phyloP scores from a whole-genome alignment of 495 filamentous ascomycete genomes.

The Penicillium subrubescens region DNA sequence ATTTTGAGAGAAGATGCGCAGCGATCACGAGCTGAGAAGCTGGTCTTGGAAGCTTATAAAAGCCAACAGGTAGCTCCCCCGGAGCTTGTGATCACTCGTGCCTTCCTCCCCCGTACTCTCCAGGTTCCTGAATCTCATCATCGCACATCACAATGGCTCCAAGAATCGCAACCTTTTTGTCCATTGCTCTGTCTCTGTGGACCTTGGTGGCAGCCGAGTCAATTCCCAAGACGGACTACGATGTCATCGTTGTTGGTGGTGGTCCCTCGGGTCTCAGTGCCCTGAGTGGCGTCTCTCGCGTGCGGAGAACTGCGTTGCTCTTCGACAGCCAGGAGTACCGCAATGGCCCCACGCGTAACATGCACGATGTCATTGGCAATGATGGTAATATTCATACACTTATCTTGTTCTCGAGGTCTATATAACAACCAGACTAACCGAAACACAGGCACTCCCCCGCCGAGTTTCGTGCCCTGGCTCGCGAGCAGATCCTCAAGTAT shows the following conservation, averaged over 20 bases:
- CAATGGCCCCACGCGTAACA: slow-evolving; percentile 54
- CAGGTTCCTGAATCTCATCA: background rate
- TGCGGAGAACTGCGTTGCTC: slow-evolving; percentile 51
- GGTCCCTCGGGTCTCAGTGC: slow-evolving; percentile 43
- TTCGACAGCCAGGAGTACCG: slow-evolving; percentile 60
- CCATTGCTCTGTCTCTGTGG: slow-evolving; percentile 24
- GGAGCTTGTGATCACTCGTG: background rate
- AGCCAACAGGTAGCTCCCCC: background rate
- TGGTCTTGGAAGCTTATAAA: background rate
- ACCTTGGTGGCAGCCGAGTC: slow-evolving; percentile 17
- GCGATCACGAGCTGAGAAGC: background rate
- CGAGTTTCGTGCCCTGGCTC: slow-evolving; percentile 53
- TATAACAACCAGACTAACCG: background rate
- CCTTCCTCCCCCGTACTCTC: background rate
- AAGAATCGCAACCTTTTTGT: slow-evolving; percentile 16
- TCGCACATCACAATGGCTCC: background rate
- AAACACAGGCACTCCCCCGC: slow-evolving; percentile 51
- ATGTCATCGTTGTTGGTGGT: slow-evolving; percentile 40
- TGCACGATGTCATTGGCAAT: slow-evolving; percentile 62
- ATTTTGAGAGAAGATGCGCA: background rate
- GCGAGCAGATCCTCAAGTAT: slow-evolving; percentile 53
- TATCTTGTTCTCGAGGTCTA: background rate
- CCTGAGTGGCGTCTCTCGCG: slow-evolving; percentile 56
- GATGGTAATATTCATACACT: slow-evolving; percentile 43
- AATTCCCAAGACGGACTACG: slow-evolving; percentile 33